Evolutionary conservation across 1,284 basidiomycete species (phyloP).

Genomic region (Cutaneotrichosporon arboriforme): DNA sequence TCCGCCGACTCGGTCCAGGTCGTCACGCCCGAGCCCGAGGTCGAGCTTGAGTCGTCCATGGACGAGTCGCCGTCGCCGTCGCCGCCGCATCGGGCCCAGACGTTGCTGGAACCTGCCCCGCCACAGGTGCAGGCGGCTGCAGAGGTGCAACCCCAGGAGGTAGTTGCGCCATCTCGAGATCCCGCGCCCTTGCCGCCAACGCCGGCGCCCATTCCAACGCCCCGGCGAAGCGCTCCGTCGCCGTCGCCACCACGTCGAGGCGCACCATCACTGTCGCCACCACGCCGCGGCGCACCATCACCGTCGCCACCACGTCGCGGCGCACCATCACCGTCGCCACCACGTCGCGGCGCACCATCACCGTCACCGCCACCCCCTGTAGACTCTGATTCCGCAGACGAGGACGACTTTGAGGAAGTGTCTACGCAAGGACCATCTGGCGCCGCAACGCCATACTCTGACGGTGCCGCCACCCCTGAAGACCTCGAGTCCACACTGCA

Average conservation of each 20-base stretch:
- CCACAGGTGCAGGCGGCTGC: too few relatives aligned
- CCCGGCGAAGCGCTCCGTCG: neutral
- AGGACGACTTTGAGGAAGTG: constrained; percentile 21
- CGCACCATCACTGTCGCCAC: too few relatives aligned
- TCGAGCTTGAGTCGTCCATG: too few relatives aligned
- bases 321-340: neutral
- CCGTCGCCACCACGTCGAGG: neutral
- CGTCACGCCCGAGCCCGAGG: too few relatives aligned
- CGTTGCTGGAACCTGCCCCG: too few relatives aligned
- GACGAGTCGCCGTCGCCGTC: neutral
- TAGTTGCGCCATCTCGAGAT: too few relatives aligned
- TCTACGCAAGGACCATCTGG: neutral
- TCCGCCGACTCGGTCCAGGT: too few relatives aligned
- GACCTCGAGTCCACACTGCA: neutral
- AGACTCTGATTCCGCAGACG: constrained; percentile 18
- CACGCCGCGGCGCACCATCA: neutral
- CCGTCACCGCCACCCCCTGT: neutral
- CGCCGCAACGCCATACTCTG: neutral
- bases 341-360: neutral
- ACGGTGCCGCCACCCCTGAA: neutral
- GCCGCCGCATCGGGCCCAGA: neutral
- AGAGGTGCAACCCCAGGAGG: too few relatives aligned
- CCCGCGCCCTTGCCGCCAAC: too few relatives aligned
- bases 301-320: neutral
- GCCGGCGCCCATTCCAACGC: too few relatives aligned